phyloP scores from a whole-genome alignment of 768 basidiomycete genomes.

The Cystofilobasidium ferigula region DNA sequence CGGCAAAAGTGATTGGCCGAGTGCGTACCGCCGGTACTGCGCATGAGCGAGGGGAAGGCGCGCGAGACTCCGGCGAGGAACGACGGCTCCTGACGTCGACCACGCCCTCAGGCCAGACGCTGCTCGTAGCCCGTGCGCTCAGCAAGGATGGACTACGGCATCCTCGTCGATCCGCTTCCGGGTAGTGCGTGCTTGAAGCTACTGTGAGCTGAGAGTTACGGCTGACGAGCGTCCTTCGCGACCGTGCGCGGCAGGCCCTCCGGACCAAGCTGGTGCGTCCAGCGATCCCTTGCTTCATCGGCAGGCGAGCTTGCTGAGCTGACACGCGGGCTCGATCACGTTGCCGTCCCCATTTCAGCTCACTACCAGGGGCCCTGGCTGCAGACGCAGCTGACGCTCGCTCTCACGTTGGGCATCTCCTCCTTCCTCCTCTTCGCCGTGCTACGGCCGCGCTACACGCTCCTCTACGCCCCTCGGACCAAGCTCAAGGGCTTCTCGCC shows the following conservation, averaged over 20 bases:
- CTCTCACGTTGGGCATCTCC: constrained; percentile 59
- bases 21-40: no score
- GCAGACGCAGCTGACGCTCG: constrained; percentile 72
- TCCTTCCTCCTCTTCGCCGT: constrained; percentile 85
- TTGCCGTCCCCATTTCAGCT: neutral
- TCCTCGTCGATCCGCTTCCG: no score
- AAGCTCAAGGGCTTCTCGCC: constrained; percentile 97
- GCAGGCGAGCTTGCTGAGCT: no score
- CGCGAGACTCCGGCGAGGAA: no score
- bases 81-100: no score
- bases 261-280: neutral
- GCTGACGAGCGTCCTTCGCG: neutral
- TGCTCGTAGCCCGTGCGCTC: no score
- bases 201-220: no score
- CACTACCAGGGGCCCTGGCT: constrained; percentile 87
- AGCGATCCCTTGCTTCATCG: neutral
- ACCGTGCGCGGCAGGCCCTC: neutral
- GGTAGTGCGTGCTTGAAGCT: no score
- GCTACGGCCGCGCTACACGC: constrained; percentile 72
- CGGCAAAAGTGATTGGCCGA: no score
- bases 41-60: no score
- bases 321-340: neutral
- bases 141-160: no score
- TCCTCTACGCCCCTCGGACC: constrained; percentile 83
- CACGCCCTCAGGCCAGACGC: no score